Base-by-base conservation (phyloP, 2,329 filamentous ascomycete genomes). In the Pestalotiopsis sp. region DNA sequence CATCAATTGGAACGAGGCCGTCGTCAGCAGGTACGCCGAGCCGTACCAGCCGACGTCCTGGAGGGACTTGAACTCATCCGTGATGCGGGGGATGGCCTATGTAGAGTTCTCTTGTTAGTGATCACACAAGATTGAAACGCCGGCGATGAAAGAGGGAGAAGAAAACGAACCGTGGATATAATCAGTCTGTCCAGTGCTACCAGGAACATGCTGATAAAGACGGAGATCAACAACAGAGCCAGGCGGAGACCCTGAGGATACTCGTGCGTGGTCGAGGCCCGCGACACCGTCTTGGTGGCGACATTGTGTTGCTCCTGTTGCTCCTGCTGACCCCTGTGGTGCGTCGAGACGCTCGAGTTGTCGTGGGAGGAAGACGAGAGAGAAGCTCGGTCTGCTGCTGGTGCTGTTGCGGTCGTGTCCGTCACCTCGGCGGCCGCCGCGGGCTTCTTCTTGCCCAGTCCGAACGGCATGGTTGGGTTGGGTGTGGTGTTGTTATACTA, bases 31-130 rank as follows among this genome's bases (percentile, higher is more conserved):
- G 67, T 80, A 82, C 25, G 78, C 79, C n/a, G 76, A 77, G 25
- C 79, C 79, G 68, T 82, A 82, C 80, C 80, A 82, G 36, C 80
- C 78, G n/a, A 81, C 76, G 68, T 82, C 79, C 4, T 74, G 74
- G 3, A 80, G 73, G 7, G 78, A 80, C 67, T 79, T 70, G 72
- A 81, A 82, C 49, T 80, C 77, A 68, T 81, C 77, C 2, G 79
- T 81, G 73, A 81, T 81, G 61, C 74, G 74, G 17, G 80, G 80
- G 60, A 82, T 80, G n/a, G 80, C 80, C 68, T 70, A 31, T 13
- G 25, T 3, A 13, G 3, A 20, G 23, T 5, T n/a, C n/a, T 41
- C 3, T 66, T 27, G 59, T 27, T 39, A 36, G 31, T 38, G 7
- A 20, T 27, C 58, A n/a, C 25, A 12, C 3, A 1, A 60, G 2